Percentiles rank a stretch among this genome's conserved stretches.
Evolutionary conservation across 768 basidiomycete species (phyloP).

Genomic region (Dacryopinax primogenitus): DNA sequence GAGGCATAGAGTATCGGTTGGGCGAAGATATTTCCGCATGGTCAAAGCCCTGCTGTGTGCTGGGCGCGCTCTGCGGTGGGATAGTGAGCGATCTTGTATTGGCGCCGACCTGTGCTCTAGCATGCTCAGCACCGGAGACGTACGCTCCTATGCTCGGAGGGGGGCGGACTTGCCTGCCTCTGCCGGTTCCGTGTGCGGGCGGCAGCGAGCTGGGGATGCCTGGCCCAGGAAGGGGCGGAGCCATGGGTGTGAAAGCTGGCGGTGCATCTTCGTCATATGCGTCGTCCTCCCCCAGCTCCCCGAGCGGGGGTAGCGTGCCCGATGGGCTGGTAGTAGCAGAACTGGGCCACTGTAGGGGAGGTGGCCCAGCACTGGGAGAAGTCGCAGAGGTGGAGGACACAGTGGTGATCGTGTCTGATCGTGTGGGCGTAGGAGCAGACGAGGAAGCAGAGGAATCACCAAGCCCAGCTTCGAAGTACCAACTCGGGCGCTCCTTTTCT

Average conservation of each 20-base stretch:
- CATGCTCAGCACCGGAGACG: not conserved
- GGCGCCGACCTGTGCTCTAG: too few species aligned
- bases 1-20: not conserved
- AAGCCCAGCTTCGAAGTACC: conserved; percentile 25
- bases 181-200: not conserved
- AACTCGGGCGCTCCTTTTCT: conserved; percentile 23
- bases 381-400: not conserved
- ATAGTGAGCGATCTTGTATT: too few species aligned
- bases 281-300: not conserved
- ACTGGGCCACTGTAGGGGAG: not conserved
- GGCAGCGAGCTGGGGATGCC: not conserved
- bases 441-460: conserved; percentile 6
- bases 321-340: not conserved
- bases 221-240: not conserved
- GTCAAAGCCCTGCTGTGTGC: not conserved
- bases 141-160: not conserved
- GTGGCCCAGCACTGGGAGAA: not conserved
- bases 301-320: not conserved
- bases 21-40: not conserved
- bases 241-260: not conserved
- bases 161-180: not conserved
- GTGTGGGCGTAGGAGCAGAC: not conserved
- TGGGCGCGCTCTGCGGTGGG: not conserved
- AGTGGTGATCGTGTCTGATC: not conserved
- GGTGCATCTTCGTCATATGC: not conserved